These are phyloP conservation scores for Populus davidiana DNA, from an alignment of 345 rosid genomes.

Conservation along the genomic window DNA sequence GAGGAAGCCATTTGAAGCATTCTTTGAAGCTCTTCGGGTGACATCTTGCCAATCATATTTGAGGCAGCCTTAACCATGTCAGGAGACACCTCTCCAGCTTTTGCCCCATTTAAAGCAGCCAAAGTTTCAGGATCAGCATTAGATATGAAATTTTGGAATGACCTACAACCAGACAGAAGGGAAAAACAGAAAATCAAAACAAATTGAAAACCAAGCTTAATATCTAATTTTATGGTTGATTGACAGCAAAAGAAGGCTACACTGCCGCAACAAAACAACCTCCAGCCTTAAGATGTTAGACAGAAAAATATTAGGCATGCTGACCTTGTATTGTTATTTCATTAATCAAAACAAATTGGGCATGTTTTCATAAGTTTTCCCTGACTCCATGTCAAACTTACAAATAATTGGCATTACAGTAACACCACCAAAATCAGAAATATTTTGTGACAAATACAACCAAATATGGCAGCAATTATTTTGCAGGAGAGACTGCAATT, in stretches of 20 bases:
- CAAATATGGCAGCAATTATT: background rate
- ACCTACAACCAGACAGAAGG: conserved; percentile 39
- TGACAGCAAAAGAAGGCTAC: background rate
- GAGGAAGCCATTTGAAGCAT: conserved; percentile 82
- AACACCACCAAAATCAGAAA: background rate
- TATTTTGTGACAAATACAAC: background rate
- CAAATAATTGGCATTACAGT: background rate
- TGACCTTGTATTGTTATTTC: background rate
- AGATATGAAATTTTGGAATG: conserved; percentile 75
- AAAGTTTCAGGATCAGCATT: conserved; percentile 66
- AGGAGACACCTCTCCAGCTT: conserved; percentile 70
- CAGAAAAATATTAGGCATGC: background rate
- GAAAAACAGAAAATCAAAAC: background rate
- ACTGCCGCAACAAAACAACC: background rate
- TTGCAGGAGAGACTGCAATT: background rate
- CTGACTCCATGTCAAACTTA: background rate
- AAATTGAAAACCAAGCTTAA: background rate
- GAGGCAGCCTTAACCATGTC: conserved; percentile 84
- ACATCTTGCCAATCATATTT: conserved; percentile 80
- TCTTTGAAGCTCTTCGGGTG: conserved; percentile 84
- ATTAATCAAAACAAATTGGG: background rate
- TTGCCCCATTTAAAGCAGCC: conserved; percentile 66
- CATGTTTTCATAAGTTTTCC: background rate
- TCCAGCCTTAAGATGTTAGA: background rate
- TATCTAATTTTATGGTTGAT: background rate